Evolutionary conservation across 306 rosid genomes (phyloP).

Genomic region (Abrus precatorius): DNA sequence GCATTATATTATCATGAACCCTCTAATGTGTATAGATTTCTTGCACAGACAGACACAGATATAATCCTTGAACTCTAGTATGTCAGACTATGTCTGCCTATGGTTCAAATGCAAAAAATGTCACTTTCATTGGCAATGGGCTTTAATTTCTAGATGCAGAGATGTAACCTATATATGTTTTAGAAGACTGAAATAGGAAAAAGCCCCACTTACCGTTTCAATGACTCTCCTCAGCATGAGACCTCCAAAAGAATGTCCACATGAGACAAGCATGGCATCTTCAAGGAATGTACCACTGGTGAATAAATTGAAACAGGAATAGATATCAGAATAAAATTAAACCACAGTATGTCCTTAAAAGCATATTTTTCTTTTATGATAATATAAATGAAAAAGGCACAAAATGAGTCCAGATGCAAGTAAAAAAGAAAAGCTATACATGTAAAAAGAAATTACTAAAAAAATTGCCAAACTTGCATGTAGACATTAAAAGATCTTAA

Average conservation of each 20-base stretch:
- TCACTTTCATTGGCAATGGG: constrained; percentile 24
- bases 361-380: constrained; percentile 17
- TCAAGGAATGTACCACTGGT: constrained; percentile 89
- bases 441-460: background rate
- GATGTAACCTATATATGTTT: constrained; percentile 25
- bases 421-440: constrained; percentile 31
- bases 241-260: constrained; percentile 99
- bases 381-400: constrained; percentile 8
- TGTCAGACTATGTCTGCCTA: constrained; percentile 14
- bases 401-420: constrained; percentile 9
- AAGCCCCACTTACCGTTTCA: constrained; percentile 75
- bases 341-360: constrained; percentile 33
- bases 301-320: constrained; percentile 38
- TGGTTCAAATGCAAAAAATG: constrained; percentile 33
- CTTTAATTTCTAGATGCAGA: constrained; percentile 36
- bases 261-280: constrained; percentile 93
- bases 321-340: constrained; percentile 43
- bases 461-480: constrained; percentile 1
- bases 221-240: constrained; percentile 90
- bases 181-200: constrained; percentile 45
- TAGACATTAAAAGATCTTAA: constrained; percentile 9
- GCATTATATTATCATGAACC: background rate
- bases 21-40: background rate
- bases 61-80: constrained; percentile 7
- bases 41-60: constrained; percentile 30